These are phyloP conservation scores for Dactylellina parvicollis DNA, from an alignment of 2,329 filamentous ascomycete genomes.

Conservation along the genomic window DNA sequence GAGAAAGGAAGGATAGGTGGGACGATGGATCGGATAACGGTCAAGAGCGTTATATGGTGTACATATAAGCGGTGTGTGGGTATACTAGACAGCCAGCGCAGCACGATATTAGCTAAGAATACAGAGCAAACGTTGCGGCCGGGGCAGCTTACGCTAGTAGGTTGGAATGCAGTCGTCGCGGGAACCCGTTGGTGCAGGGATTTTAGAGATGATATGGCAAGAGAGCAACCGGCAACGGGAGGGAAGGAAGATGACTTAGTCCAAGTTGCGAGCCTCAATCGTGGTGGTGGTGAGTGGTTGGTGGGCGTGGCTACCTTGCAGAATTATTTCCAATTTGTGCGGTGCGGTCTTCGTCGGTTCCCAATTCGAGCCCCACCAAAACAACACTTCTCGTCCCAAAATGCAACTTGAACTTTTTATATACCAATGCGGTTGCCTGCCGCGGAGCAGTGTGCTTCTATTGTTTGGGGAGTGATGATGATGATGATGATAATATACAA, in stretches of 20 bases:
- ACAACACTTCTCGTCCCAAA: constrained; percentile 47
- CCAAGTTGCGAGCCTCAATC: constrained; percentile 16
- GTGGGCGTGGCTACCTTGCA: constrained; percentile 23
- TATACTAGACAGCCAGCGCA: not conserved
- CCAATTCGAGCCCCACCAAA: constrained; percentile 45
- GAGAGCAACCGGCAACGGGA: constrained; percentile 8
- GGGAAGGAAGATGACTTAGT: not conserved
- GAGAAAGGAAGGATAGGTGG: not conserved
- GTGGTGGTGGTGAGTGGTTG: not conserved
- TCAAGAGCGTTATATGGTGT: constrained; percentile 36
- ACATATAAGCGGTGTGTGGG: constrained; percentile 51
- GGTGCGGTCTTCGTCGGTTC: constrained; percentile 29
- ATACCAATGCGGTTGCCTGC: too few relatives aligned
- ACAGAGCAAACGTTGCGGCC: not conserved
- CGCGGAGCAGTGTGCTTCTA: too few relatives aligned
- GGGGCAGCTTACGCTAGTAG: too few relatives aligned
- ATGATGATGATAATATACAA: constrained; percentile 8
- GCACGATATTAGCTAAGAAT: not conserved
- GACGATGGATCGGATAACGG: constrained; percentile 8
- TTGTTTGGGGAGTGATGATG: not conserved
- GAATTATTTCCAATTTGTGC: constrained; percentile 30
- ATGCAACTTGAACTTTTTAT: constrained; percentile 42
- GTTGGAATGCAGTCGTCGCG: too few relatives aligned
- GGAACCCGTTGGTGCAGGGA: not conserved
- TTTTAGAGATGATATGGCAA: constrained; percentile 1